Evolutionary conservation across 1,139 yeast genomes (phyloP), one percentile per base, ranked within the genome.

Genomic region (Citeromyces siamensis): DNA sequence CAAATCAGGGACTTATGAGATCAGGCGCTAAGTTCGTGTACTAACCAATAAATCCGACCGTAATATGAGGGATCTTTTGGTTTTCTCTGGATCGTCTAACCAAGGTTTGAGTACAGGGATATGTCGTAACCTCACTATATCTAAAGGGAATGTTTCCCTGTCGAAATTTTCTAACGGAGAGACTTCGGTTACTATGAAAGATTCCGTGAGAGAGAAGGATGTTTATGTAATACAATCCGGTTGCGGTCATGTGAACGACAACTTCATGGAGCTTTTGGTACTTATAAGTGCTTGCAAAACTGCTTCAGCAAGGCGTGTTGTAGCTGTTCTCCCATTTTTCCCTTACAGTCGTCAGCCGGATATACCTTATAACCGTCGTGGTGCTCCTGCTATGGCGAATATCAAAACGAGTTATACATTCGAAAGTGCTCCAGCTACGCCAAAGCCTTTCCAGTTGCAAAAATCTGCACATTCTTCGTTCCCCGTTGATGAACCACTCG

Each of bases 281-380:
- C 76, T 85, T 68, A 75, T 93, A 36, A 80, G 94, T 13, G 98
- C 98, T 5, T 88, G 97, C 58, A 90, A 90, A 54, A 82, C 93
- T 21, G 95, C 98, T 3, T 81, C 94, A 46, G 97, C 98, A 10
- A 78, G 75, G 43, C 70, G 94, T 45, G 95, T 88, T 32, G 88
- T 96, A 2, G 97, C 95, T 0, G 95, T 93, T 27, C 65, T 90
- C 57, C 98, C 99, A 5, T 66, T 85, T 44, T 90, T 93, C 56
- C 96, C 97, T 17, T 93, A 93, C 56, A 83, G 95, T 1, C 69
- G 99, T 52, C 99, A 93, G 59, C 94, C 95, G 2, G 97, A 88
- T 57, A 77, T 84, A 32, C 95, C 95, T n/a, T 83, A 80, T 51
- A 75, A 83, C 33, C 71, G 69, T 48, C 61, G 63, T 36, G 80